A percentile compares a stretch with the other conserved stretches of the same genome.
phyloP scores from a whole-genome alignment of 2,329 filamentous ascomycete genomes.

The Eurotiales sp. region DNA sequence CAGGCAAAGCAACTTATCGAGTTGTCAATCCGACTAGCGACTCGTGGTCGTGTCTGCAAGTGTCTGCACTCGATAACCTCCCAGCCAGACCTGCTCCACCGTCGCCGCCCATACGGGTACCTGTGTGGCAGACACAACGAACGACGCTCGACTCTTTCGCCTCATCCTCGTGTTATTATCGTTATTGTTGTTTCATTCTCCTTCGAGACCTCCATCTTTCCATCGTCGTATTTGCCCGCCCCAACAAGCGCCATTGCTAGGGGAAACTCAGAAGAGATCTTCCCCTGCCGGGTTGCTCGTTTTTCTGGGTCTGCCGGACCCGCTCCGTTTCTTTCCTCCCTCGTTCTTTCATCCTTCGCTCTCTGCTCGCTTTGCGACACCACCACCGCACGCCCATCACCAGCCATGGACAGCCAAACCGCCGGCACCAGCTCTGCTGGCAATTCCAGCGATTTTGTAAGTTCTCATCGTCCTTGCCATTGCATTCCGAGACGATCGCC shows the following conservation, averaged over 20 bases:
- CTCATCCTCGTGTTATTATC: too few relatives aligned
- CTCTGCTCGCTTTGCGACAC: constrained; percentile 38
- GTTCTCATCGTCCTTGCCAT: background rate
- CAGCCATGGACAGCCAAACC: constrained; percentile 44
- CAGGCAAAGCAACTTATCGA: too few relatives aligned
- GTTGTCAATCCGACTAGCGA: too few relatives aligned
- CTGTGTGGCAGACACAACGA: too few relatives aligned
- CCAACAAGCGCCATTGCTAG: background rate
- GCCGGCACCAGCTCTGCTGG: constrained; percentile 53
- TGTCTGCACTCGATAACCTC: too few relatives aligned
- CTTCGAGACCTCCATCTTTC: too few relatives aligned
- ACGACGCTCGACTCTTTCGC: too few relatives aligned
- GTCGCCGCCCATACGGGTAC: too few relatives aligned
- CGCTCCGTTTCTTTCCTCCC: background rate
- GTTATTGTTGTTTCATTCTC: too few relatives aligned
- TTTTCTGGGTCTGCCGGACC: constrained; percentile 9
- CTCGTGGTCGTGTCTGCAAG: too few relatives aligned
- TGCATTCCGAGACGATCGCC: background rate
- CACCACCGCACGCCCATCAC: constrained; percentile 30
- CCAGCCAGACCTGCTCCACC: too few relatives aligned
- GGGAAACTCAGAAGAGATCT: background rate
- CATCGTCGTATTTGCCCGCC: background rate
- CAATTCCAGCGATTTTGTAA: constrained; percentile 92
- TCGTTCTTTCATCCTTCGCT: constrained; percentile 5
- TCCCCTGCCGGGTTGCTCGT: too few relatives aligned